Base-by-base conservation (phyloP, 805 yeast genomes). In the Barnettozyma botsteinii region DNA sequence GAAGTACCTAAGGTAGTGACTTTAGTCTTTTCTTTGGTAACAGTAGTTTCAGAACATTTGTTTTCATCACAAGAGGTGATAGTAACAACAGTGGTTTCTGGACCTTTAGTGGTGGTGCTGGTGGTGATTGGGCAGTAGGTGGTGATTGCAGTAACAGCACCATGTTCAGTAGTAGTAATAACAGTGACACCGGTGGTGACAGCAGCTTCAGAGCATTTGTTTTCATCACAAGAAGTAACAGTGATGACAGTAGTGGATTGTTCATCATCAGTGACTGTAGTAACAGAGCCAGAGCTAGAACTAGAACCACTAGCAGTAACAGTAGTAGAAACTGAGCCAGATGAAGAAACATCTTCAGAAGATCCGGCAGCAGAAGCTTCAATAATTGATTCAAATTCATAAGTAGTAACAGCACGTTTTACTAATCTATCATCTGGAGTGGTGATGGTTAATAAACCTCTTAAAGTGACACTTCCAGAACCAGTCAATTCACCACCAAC, bases 101-200 rank as follows among this genome's bases (percentile, higher is more conserved):
- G 22, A 17, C 18, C 24, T 15, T 19, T 18, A 18, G 36, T 18
- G 6, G 20, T 15, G 8, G 36, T 18, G 6, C 14, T 15, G 8
- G 38, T 35, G 3, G 38, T 12, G 17, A 18, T 13, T 24, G 42
- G 42, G n/a, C 38, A 38, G 32, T 33, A 38, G 7, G 41, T 38
- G 21, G 41, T 38, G 25, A 33, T 33, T 4, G 17, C 22, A 33
- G 41, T 33, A 15, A 28, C 30, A 17, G 12, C 18, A 13, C 24
- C 22, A 12, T 25, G 15, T 7, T 14, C 22, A 26, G 30, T 33
- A 17, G 30, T 26, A 8, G 36, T 33, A 12, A 26, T 13, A n/a
- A 33, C 24, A 13, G 36, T 33, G 13, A 19, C 25, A 29, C 38
- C 38, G 7, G 38, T 21, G n/a, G 32, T 35, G 11, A 22, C 21